Evolutionary conservation across 768 basidiomycete species (phyloP).

Genomic region (Tephrocybe sp.): DNA sequence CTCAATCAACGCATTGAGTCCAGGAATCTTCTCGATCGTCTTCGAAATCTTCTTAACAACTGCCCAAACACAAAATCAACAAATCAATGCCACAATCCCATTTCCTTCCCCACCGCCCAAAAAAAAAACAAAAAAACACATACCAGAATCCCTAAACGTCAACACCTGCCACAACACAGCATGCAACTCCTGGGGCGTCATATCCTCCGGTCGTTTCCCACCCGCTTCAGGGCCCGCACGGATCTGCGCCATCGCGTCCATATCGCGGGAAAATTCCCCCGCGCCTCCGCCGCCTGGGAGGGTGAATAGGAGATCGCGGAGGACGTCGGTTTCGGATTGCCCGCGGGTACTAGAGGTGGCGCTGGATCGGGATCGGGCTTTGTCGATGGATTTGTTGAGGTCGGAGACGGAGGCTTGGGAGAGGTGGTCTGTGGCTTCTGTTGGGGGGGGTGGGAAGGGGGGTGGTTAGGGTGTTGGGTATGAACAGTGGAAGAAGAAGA

Average conservation of each 20-base stretch:
- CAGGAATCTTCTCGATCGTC: constrained; percentile 80
- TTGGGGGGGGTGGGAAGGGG: too few relatives aligned
- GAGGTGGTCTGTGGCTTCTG: constrained; percentile 14
- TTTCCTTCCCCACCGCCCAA: background rate
- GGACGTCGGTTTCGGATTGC: constrained; percentile 36
- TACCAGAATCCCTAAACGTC: constrained; percentile 78
- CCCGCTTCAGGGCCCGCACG: constrained; percentile 56
- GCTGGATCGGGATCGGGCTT: constrained; percentile 64
- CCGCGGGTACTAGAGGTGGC: constrained; percentile 29
- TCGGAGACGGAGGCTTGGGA: constrained; percentile 81
- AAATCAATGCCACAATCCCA: background rate
- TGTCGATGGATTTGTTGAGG: constrained; percentile 73
- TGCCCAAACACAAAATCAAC: constrained; percentile 16
- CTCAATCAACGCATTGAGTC: constrained; percentile 68
- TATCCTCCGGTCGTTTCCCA: constrained; percentile 71
- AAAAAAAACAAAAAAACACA: too few relatives aligned
- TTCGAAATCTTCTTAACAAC: constrained; percentile 77
- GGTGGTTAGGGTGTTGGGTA: too few relatives aligned
- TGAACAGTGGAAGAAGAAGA: too few relatives aligned
- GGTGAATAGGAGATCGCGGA: constrained; percentile 59
- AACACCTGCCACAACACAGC: constrained; percentile 81
- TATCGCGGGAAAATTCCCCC: constrained; percentile 65
- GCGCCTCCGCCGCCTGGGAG: constrained; percentile 58
- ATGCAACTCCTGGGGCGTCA: constrained; percentile 89
- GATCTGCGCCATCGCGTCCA: constrained; percentile 72